Evolutionary conservation across 2,329 filamentous ascomycete species (phyloP).

Genomic region (Hysterium pulicare): DNA sequence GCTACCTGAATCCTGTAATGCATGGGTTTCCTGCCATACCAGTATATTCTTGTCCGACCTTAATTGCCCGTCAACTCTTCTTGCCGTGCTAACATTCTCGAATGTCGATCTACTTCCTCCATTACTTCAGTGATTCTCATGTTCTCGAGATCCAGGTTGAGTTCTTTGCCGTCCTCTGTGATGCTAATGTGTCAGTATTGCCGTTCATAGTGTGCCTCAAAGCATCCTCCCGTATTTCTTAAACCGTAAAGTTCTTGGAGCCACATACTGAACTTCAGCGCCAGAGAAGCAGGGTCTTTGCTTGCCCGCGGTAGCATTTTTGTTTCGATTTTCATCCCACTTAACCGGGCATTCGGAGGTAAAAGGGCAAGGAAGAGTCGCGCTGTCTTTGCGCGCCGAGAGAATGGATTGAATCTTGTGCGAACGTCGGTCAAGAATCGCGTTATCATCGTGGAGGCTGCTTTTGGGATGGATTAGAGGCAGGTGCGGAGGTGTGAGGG

Average conservation of each 20-base stretch:
- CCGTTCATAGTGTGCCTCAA: too few species aligned
- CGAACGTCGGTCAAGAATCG: constrained; percentile 81
- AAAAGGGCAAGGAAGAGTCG: constrained; percentile 84
- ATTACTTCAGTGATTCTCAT: constrained; percentile 82
- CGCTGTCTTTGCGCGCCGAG: constrained; percentile 71
- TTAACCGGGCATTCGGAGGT: constrained; percentile 70
- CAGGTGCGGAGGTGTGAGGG: constrained; percentile 3
- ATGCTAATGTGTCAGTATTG: constrained; percentile 15
- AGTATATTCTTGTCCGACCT: neutral
- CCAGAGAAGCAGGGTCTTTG: constrained; percentile 64
- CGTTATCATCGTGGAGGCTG: constrained; percentile 65
- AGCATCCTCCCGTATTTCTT: too few species aligned
- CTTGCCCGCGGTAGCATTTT: constrained; percentile 70
- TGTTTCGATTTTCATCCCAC: constrained; percentile 73
- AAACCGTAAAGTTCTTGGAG: neutral
- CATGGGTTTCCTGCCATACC: neutral
- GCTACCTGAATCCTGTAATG: neutral
- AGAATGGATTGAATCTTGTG: constrained; percentile 92
- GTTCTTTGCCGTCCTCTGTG: constrained; percentile 86
- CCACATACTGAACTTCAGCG: constrained; percentile 78
- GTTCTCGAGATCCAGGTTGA: constrained; percentile 76
- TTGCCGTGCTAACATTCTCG: constrained; percentile 73
- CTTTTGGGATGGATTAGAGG: neutral
- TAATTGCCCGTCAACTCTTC: constrained; percentile 62
- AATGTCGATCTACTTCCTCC: constrained; percentile 88